Conservation (phyloP, 805 yeast genomes). For the Pichia scutulata region DNA sequence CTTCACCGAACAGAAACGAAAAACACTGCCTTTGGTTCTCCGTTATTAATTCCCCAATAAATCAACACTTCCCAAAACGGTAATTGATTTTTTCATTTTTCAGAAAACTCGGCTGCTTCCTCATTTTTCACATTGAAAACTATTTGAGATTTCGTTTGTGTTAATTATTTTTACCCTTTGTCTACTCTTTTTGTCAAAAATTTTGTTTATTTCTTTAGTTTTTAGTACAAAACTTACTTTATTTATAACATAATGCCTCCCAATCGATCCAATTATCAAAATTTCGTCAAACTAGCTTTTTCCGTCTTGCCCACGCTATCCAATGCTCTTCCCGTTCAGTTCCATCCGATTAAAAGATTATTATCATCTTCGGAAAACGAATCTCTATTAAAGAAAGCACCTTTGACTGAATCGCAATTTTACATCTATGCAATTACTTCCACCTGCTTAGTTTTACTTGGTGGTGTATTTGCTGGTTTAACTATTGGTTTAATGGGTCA, state of each 20-base stretch:
- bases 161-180: not conserved
- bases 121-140: no score
- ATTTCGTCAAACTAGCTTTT: conserved; percentile 3
- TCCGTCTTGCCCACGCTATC: conserved; percentile 4
- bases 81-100: not conserved
- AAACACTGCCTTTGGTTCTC: not conserved
- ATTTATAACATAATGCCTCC: not conserved
- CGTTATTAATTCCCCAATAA: not conserved
- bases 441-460: conserved; percentile 55
- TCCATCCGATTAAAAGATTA: conserved; percentile 7
- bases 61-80: not conserved
- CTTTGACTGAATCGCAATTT: conserved; percentile 29
- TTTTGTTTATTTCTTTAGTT: no score
- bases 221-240: not conserved
- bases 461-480: conserved; percentile 89
- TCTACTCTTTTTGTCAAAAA: not conserved
- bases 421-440: conserved; percentile 48
- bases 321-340: conserved; percentile 11
- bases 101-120: not conserved
- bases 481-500: conserved; percentile 98
- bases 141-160: not conserved
- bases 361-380: not conserved
- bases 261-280: not conserved
- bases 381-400: conserved; percentile 7
- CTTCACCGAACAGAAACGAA: not conserved